These are phyloP conservation scores for Grigorovia yakushimaensis DNA, from an alignment of 805 yeast species.

Conservation along the genomic window DNA sequence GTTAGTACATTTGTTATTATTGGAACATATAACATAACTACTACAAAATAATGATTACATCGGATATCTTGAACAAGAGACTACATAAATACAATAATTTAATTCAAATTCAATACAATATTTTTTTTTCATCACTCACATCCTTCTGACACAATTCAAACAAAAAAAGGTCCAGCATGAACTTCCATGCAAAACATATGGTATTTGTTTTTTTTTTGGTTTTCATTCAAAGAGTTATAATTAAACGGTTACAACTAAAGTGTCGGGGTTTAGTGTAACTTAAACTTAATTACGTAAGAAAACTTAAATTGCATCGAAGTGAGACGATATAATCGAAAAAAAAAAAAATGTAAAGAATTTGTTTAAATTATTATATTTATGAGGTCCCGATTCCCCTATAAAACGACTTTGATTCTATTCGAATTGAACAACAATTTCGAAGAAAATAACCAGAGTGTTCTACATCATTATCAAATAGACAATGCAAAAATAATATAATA, in stretches of 20 bases:
- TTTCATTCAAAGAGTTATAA: too few relatives aligned
- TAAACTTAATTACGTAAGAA: constrained; percentile 3
- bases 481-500: constrained; percentile 1
- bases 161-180: too few relatives aligned
- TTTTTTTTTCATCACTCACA: too few relatives aligned
- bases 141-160: neutral
- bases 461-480: neutral
- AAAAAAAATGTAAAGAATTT: neutral
- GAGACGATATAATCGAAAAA: neutral
- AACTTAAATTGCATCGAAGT: too few relatives aligned
- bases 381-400: constrained; percentile 71
- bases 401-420: neutral
- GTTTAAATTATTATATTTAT: neutral
- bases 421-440: too few relatives aligned
- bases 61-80: too few relatives aligned
- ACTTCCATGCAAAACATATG: too few relatives aligned
- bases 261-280: constrained; percentile 79
- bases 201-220: too few relatives aligned
- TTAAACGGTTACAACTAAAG: constrained; percentile 36
- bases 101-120: too few relatives aligned
- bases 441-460: neutral
- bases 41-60: too few relatives aligned
- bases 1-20: too few relatives aligned
- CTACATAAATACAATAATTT: neutral
- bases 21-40: too few relatives aligned